A percentile compares a stretch with the other conserved stretches of the same genome.
Evolutionary conservation across 352 stramenopile genomes (phyloP).

Genomic region (Globisporangium orthogonon): DNA sequence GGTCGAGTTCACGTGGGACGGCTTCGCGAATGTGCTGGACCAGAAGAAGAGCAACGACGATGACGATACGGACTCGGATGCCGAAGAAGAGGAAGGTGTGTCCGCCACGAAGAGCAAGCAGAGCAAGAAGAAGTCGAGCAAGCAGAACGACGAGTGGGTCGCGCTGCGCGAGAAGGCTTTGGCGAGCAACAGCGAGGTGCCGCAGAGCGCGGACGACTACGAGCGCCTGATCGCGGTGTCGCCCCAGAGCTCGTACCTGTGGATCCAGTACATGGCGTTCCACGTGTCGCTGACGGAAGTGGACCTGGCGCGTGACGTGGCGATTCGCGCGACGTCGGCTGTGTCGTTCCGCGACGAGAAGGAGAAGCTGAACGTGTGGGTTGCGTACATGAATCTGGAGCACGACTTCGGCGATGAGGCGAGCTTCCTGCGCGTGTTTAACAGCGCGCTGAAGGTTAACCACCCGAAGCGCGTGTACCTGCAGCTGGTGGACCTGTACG

Average conservation of each 20-base stretch:
- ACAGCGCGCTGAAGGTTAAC: constrained; percentile 90
- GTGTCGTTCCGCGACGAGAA: constrained; percentile 95
- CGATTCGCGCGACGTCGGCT: constrained; percentile 87
- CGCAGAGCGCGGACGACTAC: constrained; percentile 92
- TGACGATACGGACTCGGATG: constrained; percentile 33
- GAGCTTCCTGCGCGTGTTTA: constrained; percentile 89
- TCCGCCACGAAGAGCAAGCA: constrained; percentile 36
- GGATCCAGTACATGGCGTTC: constrained; percentile 98
- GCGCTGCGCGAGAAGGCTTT: constrained; percentile 91
- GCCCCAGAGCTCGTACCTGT: constrained; percentile 94
- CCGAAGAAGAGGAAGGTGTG: constrained; percentile 30
- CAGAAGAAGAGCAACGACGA: constrained; percentile 31
- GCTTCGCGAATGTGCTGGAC: constrained; percentile 69
- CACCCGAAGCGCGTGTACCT: constrained; percentile 95
- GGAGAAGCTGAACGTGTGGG: constrained; percentile 97
- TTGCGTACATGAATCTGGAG: constrained; percentile 94
- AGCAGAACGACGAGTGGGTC: constrained; percentile 93
- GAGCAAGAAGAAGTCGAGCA: constrained; percentile 78
- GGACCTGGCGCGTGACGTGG: constrained; percentile 89
- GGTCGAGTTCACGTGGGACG: constrained; percentile 87
- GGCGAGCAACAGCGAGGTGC: constrained; percentile 88
- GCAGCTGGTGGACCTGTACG: constrained; percentile 91
- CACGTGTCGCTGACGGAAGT: constrained; percentile 94
- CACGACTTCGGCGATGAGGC: constrained; percentile 93
- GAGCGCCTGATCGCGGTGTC: constrained; percentile 92